These are phyloP conservation scores for Xylaria bambusicola DNA, from an alignment of 495 filamentous ascomycete genomes.

Conservation along the genomic window DNA sequence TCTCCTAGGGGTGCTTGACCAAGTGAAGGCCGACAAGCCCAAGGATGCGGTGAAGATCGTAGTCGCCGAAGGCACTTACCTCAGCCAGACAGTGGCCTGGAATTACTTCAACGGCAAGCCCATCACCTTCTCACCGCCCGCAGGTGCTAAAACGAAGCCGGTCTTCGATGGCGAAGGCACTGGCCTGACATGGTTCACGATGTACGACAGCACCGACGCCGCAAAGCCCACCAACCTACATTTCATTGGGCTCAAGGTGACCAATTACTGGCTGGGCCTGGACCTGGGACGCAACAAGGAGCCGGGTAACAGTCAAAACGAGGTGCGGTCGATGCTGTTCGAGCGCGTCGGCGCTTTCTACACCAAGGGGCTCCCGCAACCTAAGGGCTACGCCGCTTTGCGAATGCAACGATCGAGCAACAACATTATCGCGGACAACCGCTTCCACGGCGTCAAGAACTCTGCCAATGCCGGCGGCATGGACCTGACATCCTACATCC, in stretches of 20 bases:
- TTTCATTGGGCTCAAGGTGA: conserved; percentile 10
- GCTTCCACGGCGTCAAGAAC: conserved; percentile 19
- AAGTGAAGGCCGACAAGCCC: neutral
- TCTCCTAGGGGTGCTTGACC: conserved; percentile 2
- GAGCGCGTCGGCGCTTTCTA: conserved; percentile 15
- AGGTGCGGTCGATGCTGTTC: conserved; percentile 13
- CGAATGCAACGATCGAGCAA: conserved; percentile 12
- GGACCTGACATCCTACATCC: conserved; percentile 11
- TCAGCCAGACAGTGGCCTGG: conserved; percentile 7
- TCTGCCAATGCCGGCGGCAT: neutral
- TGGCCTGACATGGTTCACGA: conserved; percentile 15
- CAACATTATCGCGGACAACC: conserved; percentile 10
- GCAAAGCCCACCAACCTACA: neutral
- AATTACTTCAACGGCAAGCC: conserved; percentile 18
- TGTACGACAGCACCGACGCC: conserved; percentile 2
- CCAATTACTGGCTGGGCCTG: conserved; percentile 16
- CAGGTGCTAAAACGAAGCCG: conserved; percentile 2
- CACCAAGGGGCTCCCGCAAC: neutral
- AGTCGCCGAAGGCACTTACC: conserved; percentile 5
- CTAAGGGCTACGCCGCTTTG: conserved; percentile 11
- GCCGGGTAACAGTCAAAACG: conserved; percentile 10
- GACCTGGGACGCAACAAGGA: conserved; percentile 13
- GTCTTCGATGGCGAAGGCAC: conserved; percentile 7
- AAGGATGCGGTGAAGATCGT: conserved; percentile 7
- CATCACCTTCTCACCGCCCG: conserved; percentile 14